Evolutionary conservation across 2,329 filamentous ascomycete species (phyloP).

Genomic region (Diplodia sapinea): DNA sequence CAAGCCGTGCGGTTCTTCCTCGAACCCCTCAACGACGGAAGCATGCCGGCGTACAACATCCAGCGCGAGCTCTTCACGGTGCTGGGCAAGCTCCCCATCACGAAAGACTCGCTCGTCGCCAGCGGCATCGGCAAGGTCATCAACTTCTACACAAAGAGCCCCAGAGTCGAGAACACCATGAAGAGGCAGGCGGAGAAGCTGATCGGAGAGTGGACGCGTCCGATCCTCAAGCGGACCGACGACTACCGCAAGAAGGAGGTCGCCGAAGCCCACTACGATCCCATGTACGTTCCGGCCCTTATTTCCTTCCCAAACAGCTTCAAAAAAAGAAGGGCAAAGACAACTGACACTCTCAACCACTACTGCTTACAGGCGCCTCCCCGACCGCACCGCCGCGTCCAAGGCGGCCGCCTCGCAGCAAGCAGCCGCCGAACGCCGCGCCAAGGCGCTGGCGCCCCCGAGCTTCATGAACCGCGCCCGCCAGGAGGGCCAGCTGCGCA

Average conservation of each 20-base stretch:
- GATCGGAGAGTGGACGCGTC: constrained; percentile 93
- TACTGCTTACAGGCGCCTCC: constrained; percentile 37
- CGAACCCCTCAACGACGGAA: constrained; percentile 91
- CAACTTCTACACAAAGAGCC: constrained; percentile 95
- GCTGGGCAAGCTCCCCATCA: constrained; percentile 79
- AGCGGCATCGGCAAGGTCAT: constrained; percentile 96
- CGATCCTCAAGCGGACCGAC: constrained; percentile 90
- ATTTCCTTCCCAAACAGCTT: rapidly evolving
- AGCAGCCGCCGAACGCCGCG: constrained; percentile 35
- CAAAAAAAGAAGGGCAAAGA: background rate
- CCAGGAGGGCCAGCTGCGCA: constrained; percentile 63
- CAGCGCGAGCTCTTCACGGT: constrained; percentile 91
- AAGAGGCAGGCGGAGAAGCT: constrained; percentile 92
- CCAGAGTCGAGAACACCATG: constrained; percentile 83
- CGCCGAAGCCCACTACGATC: constrained; percentile 65
- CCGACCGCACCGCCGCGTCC: constrained; percentile 37
- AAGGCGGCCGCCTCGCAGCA: constrained; percentile 44
- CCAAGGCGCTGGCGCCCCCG: constrained; percentile 45
- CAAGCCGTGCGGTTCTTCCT: constrained; percentile 97
- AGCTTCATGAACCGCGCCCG: constrained; percentile 62
- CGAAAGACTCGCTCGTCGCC: constrained; percentile 86
- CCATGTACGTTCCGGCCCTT: constrained; percentile 48
- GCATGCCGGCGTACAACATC: constrained; percentile 94
- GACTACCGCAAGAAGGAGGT: constrained; percentile 90
- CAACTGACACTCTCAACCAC: constrained; percentile 34